These are phyloP conservation scores for Hanseniaspora guilliermondii DNA, from an alignment of 805 yeast species.

Conservation along the genomic window DNA sequence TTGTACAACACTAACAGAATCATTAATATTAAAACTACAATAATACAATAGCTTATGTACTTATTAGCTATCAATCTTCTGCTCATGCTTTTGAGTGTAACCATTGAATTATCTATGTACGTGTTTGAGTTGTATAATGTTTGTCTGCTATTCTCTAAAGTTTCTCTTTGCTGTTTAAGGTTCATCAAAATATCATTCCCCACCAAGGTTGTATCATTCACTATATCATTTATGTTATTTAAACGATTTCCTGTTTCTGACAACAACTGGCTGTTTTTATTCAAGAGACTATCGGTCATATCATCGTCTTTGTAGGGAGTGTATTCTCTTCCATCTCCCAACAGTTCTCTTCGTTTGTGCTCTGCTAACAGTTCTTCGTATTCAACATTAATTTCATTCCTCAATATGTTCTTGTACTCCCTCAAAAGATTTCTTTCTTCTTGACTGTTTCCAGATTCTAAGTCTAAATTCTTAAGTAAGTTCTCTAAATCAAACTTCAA, in stretches of 20 bases:
- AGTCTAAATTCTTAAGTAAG: slow-evolving; percentile 70
- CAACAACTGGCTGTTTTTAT: slow-evolving; percentile 56
- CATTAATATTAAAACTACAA: slow-evolving; percentile 69
- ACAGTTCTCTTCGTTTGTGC: slow-evolving; percentile 58
- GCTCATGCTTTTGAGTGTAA: slow-evolving; percentile 82
- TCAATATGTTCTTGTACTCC: slow-evolving; percentile 48
- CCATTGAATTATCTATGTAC: slow-evolving; percentile 78
- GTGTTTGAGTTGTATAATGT: slow-evolving; percentile 82
- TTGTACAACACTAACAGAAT: slow-evolving; percentile 73
- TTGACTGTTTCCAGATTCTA: slow-evolving; percentile 55
- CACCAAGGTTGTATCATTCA: slow-evolving; percentile 80
- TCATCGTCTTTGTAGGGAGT: slow-evolving; percentile 23
- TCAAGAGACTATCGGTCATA: slow-evolving; percentile 71
- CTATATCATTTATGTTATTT: slow-evolving; percentile 77
- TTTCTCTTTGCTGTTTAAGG: slow-evolving; percentile 86
- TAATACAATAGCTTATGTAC: slow-evolving; percentile 79
- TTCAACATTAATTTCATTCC: slow-evolving; percentile 43
- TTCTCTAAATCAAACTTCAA: slow-evolving; percentile 34
- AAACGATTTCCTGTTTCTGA: slow-evolving; percentile 75
- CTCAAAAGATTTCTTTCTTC: slow-evolving; percentile 63
- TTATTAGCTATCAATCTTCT: slow-evolving; percentile 85
- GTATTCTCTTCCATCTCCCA: slow-evolving; percentile 37
- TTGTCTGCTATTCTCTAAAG: slow-evolving; percentile 71
- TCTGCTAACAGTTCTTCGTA: slow-evolving; percentile 51
- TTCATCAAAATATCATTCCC: slow-evolving; percentile 86